These are phyloP conservation scores for Canariomyces notabilis DNA, from an alignment of 2,329 filamentous ascomycete genomes.

Conservation along the genomic window DNA sequence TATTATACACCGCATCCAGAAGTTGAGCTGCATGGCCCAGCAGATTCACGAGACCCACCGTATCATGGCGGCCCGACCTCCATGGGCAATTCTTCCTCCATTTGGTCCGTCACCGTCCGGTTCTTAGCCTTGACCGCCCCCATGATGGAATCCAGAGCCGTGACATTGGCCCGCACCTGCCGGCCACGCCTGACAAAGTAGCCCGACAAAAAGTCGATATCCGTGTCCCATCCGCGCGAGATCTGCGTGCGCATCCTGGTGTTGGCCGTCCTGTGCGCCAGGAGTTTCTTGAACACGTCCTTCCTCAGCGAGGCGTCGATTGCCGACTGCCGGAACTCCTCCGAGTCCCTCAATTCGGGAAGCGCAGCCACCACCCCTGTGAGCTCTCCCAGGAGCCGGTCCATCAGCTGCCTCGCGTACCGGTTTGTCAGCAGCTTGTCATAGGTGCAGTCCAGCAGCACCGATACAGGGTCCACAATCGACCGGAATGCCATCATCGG, in stretches of 20 bases:
- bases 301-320: constrained; percentile 59
- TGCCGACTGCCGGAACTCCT: constrained; percentile 51
- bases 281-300: constrained; percentile 52
- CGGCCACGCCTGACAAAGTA: constrained; percentile 74
- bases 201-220: constrained; percentile 82
- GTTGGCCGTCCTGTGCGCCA: constrained; percentile 46
- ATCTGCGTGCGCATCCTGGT: constrained; percentile 67
- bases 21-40: not conserved
- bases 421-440: constrained; percentile 64
- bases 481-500: constrained; percentile 71
- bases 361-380: constrained; percentile 64
- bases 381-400: constrained; percentile 69
- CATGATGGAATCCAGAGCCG: constrained; percentile 59
- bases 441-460: constrained; percentile 72
- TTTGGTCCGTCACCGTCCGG: constrained; percentile 4
- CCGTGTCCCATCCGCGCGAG: constrained; percentile 56
- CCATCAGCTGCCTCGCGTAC: constrained; percentile 60
- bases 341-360: constrained; percentile 64
- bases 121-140: constrained; percentile 69
- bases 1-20: not conserved
- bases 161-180: constrained; percentile 67
- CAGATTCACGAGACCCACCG: not conserved
- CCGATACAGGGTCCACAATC: constrained; percentile 76
- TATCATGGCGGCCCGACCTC: not conserved
- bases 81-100: constrained; percentile 6